Evolutionary conservation across 2,329 filamentous ascomycete species (phyloP), one percentile per base, ranked within the genome.

Genomic region (Thyridium curvatum): DNA sequence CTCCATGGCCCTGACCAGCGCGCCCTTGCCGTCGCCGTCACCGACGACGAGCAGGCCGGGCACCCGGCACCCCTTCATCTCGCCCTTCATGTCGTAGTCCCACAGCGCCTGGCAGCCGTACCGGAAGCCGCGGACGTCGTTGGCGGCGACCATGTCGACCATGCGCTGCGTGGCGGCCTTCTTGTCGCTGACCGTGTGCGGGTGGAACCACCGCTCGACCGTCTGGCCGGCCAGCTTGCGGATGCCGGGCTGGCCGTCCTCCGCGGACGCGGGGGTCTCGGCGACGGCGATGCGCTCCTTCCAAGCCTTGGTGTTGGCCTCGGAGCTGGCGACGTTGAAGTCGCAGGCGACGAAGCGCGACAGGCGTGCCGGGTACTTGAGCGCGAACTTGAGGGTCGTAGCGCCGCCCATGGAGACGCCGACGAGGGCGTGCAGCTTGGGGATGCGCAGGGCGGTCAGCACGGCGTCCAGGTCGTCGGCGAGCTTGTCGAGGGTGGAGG

Each of bases 351-450:
- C 67, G 56, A 89, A 85, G 7, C 68, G 69, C 2, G 51, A 56
- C 12, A 88, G 61, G 32, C 77, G 70, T 1, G 64, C 46, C 0
- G 85, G 82, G 50, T 86, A 72, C 31, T 69, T 69, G 37, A 94
- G 73, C 0, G 84, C 82, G 37, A 84, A 80, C 54, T 84, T 82
- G 36, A 93, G 72, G 1, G 82, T 72, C 1, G 87, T 93, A 3
- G 83, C 86, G 38, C 88, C 88, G 46, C 88, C 88, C 57, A 93
- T 79, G 29, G 81, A 86, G 4, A 94, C 87, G 15, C 88, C 88
- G 15, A 93, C 66, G 1, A 91, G 65, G 0, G 75, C 70, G 28
- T 82, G 75, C 0, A 85, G 77, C 51, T 75, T 74, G 9, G 73
- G 68, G 32, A 90, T 79, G 35, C 84, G 77, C 21, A 94, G 70